phyloP scores from a whole-genome alignment of 371 early-diverging fungal genomes.

The Umbelopsis sp. region DNA sequence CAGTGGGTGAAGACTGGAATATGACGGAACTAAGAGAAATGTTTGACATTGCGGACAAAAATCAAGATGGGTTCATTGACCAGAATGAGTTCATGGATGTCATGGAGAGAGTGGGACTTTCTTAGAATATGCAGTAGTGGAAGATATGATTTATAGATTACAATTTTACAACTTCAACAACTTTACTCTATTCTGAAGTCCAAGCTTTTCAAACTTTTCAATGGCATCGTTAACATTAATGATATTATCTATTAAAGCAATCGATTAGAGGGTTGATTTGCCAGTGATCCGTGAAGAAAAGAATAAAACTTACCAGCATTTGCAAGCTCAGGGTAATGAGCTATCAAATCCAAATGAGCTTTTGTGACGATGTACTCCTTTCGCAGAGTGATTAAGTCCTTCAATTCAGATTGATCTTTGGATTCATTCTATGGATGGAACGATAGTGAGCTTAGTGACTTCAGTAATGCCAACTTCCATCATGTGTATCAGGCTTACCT shows the following conservation, averaged over 20 bases:
- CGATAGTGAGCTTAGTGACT: background rate
- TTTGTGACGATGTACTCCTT: background rate
- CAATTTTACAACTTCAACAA: background rate
- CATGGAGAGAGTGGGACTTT: slow-evolving; percentile 34
- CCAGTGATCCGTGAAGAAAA: background rate
- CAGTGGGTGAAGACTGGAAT: slow-evolving; percentile 29
- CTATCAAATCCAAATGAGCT: background rate
- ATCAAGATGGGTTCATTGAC: slow-evolving; percentile 47
- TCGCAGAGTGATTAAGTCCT: background rate
- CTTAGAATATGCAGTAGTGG: background rate
- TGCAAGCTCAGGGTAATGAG: background rate
- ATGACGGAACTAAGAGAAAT: slow-evolving; percentile 39
- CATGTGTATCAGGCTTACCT: background rate
- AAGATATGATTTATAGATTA: background rate
- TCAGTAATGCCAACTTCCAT: background rate
- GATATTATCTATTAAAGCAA: background rate
- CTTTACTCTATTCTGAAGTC: background rate
- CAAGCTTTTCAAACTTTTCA: slow-evolving; percentile 3
- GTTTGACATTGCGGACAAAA: slow-evolving; percentile 43
- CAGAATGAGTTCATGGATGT: slow-evolving; percentile 34
- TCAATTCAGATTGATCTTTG: background rate
- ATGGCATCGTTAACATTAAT: background rate
- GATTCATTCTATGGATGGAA: background rate
- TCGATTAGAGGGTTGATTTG: background rate
- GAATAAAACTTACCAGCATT: background rate